Evolutionary conservation across 176 grass and related monocot species (phyloP).

Genomic region (Eremochloa ophiuroides): DNA sequence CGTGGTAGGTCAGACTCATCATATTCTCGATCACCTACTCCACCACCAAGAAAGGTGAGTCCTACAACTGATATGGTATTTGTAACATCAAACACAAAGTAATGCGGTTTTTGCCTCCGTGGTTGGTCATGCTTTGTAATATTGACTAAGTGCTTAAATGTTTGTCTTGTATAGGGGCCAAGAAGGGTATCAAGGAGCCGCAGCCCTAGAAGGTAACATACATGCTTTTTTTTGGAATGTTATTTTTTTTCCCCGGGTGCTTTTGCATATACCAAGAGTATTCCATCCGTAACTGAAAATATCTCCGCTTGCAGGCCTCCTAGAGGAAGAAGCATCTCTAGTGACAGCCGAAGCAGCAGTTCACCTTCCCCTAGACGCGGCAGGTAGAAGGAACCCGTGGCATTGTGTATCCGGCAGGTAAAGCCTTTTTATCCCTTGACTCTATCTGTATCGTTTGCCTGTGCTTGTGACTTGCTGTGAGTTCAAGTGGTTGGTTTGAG

Average conservation of each 20-base stretch:
- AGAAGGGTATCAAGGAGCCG: slow-evolving; percentile 86
- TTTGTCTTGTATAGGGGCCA: slow-evolving; percentile 47
- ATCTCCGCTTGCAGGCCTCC: slow-evolving; percentile 44
- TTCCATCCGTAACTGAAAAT: neutral
- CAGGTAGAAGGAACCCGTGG: slow-evolving; percentile 40
- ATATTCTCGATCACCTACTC: slow-evolving; percentile 83
- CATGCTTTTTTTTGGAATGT: neutral
- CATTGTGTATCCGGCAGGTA: slow-evolving; percentile 47
- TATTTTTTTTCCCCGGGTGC: neutral
- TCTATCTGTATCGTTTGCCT: slow-evolving; percentile 39
- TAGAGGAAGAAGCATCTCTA: slow-evolving; percentile 81
- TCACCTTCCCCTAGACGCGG: slow-evolving; percentile 61
- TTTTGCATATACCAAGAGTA: neutral
- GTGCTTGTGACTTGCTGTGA: slow-evolving; percentile 53
- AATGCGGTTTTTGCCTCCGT: neutral
- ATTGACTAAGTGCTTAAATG: neutral
- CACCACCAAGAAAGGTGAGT: slow-evolving; percentile 57
- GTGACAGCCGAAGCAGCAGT: slow-evolving; percentile 75
- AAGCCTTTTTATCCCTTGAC: slow-evolving; percentile 42
- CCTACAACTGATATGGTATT: neutral
- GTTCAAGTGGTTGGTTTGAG: slow-evolving; percentile 33
- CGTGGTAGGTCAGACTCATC: slow-evolving; percentile 91
- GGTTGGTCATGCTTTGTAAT: too few relatives aligned
- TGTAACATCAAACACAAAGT: neutral
- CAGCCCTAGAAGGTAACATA: slow-evolving; percentile 82